Conservation (phyloP, 1,284 basidiomycete species). For the Chondrostereum purpureum region DNA sequence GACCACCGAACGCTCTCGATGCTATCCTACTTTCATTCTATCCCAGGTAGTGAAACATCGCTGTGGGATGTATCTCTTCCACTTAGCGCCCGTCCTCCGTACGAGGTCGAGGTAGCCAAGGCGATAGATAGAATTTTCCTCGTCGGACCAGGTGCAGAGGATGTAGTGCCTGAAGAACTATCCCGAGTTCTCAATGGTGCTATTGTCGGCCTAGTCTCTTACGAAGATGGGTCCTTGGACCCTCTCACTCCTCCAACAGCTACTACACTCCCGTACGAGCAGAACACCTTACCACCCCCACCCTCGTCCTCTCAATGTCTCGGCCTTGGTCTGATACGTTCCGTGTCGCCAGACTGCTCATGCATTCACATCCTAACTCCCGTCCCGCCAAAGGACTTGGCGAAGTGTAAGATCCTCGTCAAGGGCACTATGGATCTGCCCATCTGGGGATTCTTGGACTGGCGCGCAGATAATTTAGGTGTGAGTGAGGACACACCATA, state of each 20-base stretch:
- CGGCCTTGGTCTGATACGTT: constrained; percentile 72
- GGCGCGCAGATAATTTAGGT: constrained; percentile 33
- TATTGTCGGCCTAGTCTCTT: constrained; percentile 67
- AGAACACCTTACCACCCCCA: constrained; percentile 43
- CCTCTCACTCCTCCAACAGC: constrained; percentile 11
- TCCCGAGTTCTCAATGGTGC: constrained; percentile 73
- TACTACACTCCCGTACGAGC: constrained; percentile 45
- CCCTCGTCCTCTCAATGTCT: constrained; percentile 54
- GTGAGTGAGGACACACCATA: constrained; percentile 48
- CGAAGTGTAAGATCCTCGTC: constrained; percentile 46
- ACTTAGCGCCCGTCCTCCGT: constrained; percentile 63
- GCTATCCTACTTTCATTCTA: constrained; percentile 81
- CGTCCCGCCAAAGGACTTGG: constrained; percentile 42
- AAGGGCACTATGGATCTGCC: constrained; percentile 88
- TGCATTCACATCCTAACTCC: constrained; percentile 75
- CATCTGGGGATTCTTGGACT: constrained; percentile 83
- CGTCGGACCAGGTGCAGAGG: constrained; percentile 66
- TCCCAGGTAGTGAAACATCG: constrained; percentile 38
- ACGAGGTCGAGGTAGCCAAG: constrained; percentile 49
- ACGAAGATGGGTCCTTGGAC: constrained; percentile 35
- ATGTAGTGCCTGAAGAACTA: constrained; percentile 64
- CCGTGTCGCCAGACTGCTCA: constrained; percentile 33
- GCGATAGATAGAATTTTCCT: constrained; percentile 61
- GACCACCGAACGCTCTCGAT: constrained; percentile 71
- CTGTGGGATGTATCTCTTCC: constrained; percentile 69